Percentiles rank a stretch among this genome's conserved stretches.
Conservation (phyloP, 768 basidiomycete species). For the Pleurotus sapidus region DNA sequence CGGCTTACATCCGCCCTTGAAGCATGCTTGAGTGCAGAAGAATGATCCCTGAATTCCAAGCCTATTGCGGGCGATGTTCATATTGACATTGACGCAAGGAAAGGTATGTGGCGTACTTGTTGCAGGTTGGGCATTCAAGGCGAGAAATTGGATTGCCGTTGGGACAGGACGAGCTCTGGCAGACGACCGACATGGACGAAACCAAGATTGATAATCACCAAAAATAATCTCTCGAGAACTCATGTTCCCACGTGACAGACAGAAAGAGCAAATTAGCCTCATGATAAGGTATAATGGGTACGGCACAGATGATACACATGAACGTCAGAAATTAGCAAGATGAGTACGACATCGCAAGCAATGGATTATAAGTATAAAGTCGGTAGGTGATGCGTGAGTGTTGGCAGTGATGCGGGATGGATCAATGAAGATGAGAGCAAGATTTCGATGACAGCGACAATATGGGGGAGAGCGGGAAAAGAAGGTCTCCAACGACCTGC, state of each 20-base stretch:
- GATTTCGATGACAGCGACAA: constrained; percentile 16
- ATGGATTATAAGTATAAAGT: constrained; percentile 6
- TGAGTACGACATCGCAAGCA: constrained; percentile 13
- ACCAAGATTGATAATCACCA: background rate
- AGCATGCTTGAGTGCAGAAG: constrained; percentile 95
- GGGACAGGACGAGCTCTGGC: constrained; percentile 69
- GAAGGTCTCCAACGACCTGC: constrained; percentile 9
- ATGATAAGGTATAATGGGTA: background rate
- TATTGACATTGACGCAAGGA: constrained; percentile 5
- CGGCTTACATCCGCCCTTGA: constrained; percentile 88
- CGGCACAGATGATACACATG: constrained; percentile 6
- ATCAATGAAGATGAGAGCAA: constrained; percentile 18
- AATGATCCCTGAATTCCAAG: constrained; percentile 81
- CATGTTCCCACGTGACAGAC: constrained; percentile 1
- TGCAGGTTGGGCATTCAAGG: constrained; percentile 92
- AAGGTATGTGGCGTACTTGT: constrained; percentile 58
- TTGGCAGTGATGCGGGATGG: constrained; percentile 16
- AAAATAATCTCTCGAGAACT: background rate
- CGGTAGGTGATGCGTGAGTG: constrained; percentile 13
- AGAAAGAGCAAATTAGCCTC: background rate
- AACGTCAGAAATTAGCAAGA: constrained; percentile 7
- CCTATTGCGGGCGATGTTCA: constrained; percentile 31
- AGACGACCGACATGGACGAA: constrained; percentile 29
- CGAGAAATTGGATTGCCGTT: constrained; percentile 84
- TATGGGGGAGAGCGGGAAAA: constrained; percentile 11